Percentiles rank a stretch among this genome's conserved stretches.
Evolutionary conservation across 2,329 filamentous ascomycete genomes (phyloP).

Genomic region (Hypoxylon sp.): DNA sequence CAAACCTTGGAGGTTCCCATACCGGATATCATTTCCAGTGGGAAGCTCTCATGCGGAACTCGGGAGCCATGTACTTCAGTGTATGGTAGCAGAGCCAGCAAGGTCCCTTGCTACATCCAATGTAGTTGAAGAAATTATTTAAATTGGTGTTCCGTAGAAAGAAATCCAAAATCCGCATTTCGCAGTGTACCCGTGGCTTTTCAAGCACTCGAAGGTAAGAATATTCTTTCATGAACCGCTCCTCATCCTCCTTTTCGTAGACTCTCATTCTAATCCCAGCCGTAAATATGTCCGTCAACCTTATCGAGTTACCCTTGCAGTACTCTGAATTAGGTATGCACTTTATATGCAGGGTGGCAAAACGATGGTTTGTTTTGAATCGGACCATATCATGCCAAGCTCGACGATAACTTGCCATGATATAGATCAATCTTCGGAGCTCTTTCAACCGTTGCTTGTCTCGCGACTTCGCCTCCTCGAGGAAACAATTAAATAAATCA

Average conservation of each 20-base stretch:
- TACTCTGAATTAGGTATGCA: neutral
- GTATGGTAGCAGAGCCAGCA: constrained; percentile 35
- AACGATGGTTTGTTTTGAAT: constrained; percentile 1
- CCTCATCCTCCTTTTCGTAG: neutral
- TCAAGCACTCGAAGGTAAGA: neutral
- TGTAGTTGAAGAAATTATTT: constrained; percentile 20
- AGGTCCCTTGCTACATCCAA: constrained; percentile 33
- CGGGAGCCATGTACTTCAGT: constrained; percentile 5
- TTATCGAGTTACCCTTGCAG: neutral
- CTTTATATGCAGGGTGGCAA: neutral
- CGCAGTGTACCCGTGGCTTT: constrained; percentile 20
- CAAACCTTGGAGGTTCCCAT: constrained; percentile 23
- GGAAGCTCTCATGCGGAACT: constrained; percentile 21
- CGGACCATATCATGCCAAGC: constrained; percentile 36
- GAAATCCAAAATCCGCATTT: constrained; percentile 28
- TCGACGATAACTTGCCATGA: constrained; percentile 21
- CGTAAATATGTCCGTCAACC: neutral
- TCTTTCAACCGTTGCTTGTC: neutral
- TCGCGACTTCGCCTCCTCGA: too few relatives aligned
- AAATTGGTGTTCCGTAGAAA: neutral
- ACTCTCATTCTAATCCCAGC: neutral
- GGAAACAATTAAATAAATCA: neutral
- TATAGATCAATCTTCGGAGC: constrained; percentile 11
- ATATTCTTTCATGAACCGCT: neutral
- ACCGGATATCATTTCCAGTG: constrained; percentile 23